Conservation (phyloP, 352 stramenopile genomes). For the Thalassiosira livingstoniorum region DNA sequence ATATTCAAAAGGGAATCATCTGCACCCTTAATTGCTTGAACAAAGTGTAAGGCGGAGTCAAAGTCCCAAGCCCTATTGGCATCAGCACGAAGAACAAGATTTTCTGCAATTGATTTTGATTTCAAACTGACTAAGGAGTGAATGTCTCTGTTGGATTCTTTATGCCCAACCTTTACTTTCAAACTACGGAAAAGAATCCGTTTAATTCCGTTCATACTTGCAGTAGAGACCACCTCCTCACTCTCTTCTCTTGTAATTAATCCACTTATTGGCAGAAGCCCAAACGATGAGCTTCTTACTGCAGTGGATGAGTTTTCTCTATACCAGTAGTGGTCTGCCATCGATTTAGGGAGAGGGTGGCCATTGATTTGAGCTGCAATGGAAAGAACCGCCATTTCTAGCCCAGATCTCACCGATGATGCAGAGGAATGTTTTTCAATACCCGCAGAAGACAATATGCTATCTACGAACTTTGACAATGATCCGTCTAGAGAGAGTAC, state of each 20-base stretch:
- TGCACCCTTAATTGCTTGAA: conserved; percentile 52
- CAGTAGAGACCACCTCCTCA: not conserved
- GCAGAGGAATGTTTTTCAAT: conserved; percentile 36
- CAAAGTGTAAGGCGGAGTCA: conserved; percentile 62
- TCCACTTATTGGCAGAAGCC: conserved; percentile 70
- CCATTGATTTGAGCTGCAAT: conserved; percentile 65
- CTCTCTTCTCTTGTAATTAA: conserved; percentile 65
- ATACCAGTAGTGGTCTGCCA: conserved; percentile 50
- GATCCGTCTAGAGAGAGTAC: conserved; percentile 72
- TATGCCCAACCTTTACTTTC: conserved; percentile 84
- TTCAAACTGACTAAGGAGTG: conserved; percentile 51
- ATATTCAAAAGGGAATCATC: conserved; percentile 24
- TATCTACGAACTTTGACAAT: conserved; percentile 59
- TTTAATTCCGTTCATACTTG: conserved; percentile 1
- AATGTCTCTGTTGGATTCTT: conserved; percentile 41
- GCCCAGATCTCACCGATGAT: conserved; percentile 69
- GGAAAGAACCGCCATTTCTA: conserved; percentile 84
- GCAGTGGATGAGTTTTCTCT: conserved; percentile 11
- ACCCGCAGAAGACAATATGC: conserved; percentile 40
- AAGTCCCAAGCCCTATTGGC: conserved; percentile 79
- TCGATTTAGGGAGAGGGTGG: conserved; percentile 65
- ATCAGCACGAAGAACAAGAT: conserved; percentile 68
- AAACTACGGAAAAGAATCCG: conserved; percentile 61
- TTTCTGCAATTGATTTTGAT: conserved; percentile 16
- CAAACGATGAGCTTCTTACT: conserved; percentile 21